Conservation (phyloP, 2,329 filamentous ascomycete species). For the Diaporthe australafricana region DNA sequence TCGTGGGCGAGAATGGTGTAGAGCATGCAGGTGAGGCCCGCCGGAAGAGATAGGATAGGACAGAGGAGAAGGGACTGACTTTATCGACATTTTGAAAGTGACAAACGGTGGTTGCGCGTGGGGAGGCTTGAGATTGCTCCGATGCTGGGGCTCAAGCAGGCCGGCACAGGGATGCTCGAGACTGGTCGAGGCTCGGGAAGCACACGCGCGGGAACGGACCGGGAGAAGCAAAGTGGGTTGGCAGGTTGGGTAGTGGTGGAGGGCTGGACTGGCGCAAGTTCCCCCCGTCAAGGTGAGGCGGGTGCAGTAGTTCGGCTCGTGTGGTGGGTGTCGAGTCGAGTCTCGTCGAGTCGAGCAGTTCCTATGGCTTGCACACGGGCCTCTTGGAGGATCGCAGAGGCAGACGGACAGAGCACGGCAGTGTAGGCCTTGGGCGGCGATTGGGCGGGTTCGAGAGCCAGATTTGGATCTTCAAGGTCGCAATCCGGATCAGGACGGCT, state of each 20-base stretch:
- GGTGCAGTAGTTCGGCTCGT: conserved; percentile 27
- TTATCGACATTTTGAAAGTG: conserved; percentile 63
- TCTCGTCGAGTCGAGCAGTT: background rate
- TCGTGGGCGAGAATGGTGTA: conserved; percentile 20
- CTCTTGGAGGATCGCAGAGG: background rate
- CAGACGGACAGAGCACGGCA: background rate
- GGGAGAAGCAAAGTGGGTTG: conserved; percentile 30
- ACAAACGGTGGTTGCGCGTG: conserved; percentile 43
- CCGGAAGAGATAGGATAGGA: conserved; percentile 20
- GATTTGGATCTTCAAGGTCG: background rate
- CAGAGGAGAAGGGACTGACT: conserved; percentile 54
- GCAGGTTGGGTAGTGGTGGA: conserved; percentile 8
- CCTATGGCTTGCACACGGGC: conserved; percentile 7
- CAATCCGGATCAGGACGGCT: background rate
- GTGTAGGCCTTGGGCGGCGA: background rate
- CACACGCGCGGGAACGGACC: conserved; percentile 12
- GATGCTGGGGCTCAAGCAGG: conserved; percentile 26
- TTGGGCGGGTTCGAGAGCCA: background rate
- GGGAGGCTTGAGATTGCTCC: conserved; percentile 21
- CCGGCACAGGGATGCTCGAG: conserved; percentile 20
- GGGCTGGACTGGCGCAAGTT: conserved; percentile 18
- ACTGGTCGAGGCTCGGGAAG: conserved; percentile 19
- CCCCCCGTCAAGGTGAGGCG: conserved; percentile 28
- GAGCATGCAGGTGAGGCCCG: conserved; percentile 29
- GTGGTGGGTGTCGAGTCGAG: conserved; percentile 8